phyloP scores from a whole-genome alignment of 2,329 filamentous ascomycete species.

The Teratosphaeria viscida region DNA sequence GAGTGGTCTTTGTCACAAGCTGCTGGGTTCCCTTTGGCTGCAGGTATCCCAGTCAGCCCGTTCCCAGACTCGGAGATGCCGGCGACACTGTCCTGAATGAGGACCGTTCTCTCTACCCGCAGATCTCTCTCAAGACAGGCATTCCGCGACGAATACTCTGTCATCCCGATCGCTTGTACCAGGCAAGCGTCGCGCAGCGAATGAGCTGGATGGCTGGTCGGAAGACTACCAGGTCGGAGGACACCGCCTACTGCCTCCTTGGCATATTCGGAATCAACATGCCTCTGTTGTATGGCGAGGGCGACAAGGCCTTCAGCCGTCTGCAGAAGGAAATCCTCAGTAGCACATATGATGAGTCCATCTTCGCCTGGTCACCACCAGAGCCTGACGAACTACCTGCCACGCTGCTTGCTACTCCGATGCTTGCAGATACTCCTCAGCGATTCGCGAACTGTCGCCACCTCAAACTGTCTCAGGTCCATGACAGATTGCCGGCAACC shows the following conservation, averaged over 20 bases:
- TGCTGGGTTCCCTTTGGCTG: neutral
- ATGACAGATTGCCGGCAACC: neutral
- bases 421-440: neutral
- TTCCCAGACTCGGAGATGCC: neutral
- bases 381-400: neutral
- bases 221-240: neutral
- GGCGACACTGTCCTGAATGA: neutral
- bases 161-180: neutral
- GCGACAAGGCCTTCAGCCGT: neutral
- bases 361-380: constrained; percentile 10
- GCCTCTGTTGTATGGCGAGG: neutral
- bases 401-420: neutral
- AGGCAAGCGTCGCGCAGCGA: neutral
- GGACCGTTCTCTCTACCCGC: neutral
- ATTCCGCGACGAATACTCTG: neutral
- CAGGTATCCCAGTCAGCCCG: neutral
- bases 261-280: neutral
- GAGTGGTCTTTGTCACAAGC: neutral
- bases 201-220: constrained; percentile 11
- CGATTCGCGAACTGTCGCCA: neutral
- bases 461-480: neutral
- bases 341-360: constrained; percentile 8
- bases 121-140: neutral
- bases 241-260: constrained; percentile 8
- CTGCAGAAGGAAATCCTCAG: neutral